Evolutionary conservation across 2,329 filamentous ascomycete species (phyloP).

Genomic region (Pseudopithomyces chartarum): DNA sequence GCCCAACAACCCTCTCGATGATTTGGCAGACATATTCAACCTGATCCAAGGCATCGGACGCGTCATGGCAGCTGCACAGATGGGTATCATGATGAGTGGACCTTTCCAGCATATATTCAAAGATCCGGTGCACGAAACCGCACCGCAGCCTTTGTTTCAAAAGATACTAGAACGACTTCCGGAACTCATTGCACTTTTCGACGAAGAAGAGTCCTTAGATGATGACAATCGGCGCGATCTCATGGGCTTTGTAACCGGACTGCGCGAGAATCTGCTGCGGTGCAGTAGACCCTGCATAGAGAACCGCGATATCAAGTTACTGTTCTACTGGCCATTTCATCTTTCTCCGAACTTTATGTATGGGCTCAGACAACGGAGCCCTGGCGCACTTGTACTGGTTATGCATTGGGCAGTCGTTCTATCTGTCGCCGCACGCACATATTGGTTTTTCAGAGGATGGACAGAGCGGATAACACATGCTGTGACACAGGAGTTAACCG

Average conservation of each 20-base stretch:
- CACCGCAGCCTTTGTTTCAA: slow-evolving; percentile 34
- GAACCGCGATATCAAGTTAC: slow-evolving; percentile 41
- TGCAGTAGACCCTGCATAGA: slow-evolving; percentile 29
- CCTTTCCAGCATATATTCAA: slow-evolving; percentile 31
- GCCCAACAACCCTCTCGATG: slow-evolving; percentile 29
- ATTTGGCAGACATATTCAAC: slow-evolving; percentile 39
- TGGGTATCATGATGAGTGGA: slow-evolving; percentile 21
- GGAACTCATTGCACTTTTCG: slow-evolving; percentile 23
- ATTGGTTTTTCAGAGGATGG: slow-evolving; percentile 49
- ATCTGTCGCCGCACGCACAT: slow-evolving; percentile 37
- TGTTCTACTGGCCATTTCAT: slow-evolving; percentile 46
- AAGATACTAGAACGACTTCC: slow-evolving; percentile 29
- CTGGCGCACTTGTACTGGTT: slow-evolving; percentile 44
- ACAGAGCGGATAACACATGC: slow-evolving; percentile 31
- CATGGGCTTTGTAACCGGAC: slow-evolving; percentile 19
- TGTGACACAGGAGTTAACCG: slow-evolving; percentile 24
- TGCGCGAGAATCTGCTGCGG: slow-evolving; percentile 27
- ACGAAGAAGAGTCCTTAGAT: slow-evolving; percentile 23
- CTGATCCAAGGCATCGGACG: slow-evolving; percentile 43
- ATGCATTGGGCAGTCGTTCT: slow-evolving; percentile 47
- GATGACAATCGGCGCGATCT: slow-evolving; percentile 22
- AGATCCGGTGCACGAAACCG: slow-evolving; percentile 23
- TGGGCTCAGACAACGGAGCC: slow-evolving; percentile 35
- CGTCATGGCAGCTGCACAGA: slow-evolving; percentile 29
- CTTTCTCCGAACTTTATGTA: slow-evolving; percentile 38